Evolutionary conservation across 1,284 basidiomycete species (phyloP), one percentile per base, ranked within the genome.

Genomic region (Chondrostereum purpureum): DNA sequence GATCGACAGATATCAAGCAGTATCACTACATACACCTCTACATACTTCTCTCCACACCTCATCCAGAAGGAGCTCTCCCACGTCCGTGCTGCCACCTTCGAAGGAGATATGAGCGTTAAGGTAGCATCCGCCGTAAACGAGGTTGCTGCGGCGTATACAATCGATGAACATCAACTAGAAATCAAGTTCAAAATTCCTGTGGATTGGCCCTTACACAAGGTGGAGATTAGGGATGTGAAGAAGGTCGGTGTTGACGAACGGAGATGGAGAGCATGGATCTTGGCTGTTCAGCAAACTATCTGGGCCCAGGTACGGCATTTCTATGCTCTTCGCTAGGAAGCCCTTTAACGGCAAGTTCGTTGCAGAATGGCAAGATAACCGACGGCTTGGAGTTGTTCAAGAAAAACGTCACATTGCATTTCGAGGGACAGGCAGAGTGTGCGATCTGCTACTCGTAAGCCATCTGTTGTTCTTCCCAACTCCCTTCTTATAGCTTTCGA

Each of bases 151-250:
- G 74, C 77, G 2, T 99, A 97, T 59, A 73, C 79, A 5, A 86
- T 99, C 1, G 96, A 99, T 62, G 96, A 99, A 51, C 89, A 98
- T 59, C 79, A 86, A 35, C 80, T 99, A 58, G 95, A 99, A 67
- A 84, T 99, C 46, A 84, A 80, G 16, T 71, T 99, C 51, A 80
- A 84, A 53, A 80, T 99, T 22, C 96, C 96, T 1, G 60, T 67
- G 3, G 94, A 98, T 58, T 99, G 92, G 79, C 96, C 96, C 0
- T 68, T 99, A 34, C 87, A 87, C 54, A 78, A 77, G 24, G 87
- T 98, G 24, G 93, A 96, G 59, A 83, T 98, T 17, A 79, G 81
- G 55, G 94, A 96, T 57, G 72, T 88, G 38, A 82, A 85, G 58
- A 77, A 83, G 49, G 83, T 97, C 5, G 93, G 92, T 2, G 92